phyloP scores from a whole-genome alignment of 768 basidiomycete species.

The Leccinum boreale region DNA sequence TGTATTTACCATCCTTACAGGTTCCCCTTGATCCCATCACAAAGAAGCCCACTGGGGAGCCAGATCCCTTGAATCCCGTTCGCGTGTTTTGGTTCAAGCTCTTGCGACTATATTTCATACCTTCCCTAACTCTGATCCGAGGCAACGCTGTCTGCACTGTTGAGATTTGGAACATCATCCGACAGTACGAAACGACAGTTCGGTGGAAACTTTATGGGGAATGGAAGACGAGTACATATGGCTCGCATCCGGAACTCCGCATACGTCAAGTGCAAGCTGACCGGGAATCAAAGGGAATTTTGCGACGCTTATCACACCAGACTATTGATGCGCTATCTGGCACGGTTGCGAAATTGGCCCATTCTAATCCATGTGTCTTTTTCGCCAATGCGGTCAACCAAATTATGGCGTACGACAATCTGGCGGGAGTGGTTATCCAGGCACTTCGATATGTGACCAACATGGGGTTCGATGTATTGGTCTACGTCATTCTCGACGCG shows the following conservation, averaged over 20 bases:
- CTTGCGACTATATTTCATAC: conserved; percentile 76
- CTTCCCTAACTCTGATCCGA: conserved; percentile 79
- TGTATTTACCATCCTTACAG: conserved; percentile 26
- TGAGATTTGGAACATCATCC: conserved; percentile 90
- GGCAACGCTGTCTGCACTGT: conserved; percentile 87
- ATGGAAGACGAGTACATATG: conserved; percentile 78
- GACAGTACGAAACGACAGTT: conserved; percentile 68
- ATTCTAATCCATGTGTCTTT: conserved; percentile 90
- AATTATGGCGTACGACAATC: conserved; percentile 94
- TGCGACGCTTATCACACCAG: conserved; percentile 82
- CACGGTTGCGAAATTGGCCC: conserved; percentile 87
- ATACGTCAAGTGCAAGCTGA: conserved; percentile 82
- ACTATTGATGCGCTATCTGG: conserved; percentile 84
- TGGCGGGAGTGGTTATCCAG: conserved; percentile 86
- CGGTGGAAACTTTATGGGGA: conserved; percentile 95
- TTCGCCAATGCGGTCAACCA: conserved; percentile 89
- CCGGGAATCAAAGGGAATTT: conserved; percentile 82
- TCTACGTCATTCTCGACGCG: conserved; percentile 83
- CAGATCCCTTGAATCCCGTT: conserved; percentile 56
- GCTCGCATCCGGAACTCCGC: conserved; percentile 72
- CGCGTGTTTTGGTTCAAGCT: conserved; percentile 84
- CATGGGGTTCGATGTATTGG: conserved; percentile 92
- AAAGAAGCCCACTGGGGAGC: conserved; percentile 53
- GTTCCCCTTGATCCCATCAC: conserved; percentile 55
- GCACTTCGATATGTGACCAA: conserved; percentile 85